Evolutionary conservation across 192 early-diverging fungal genomes (phyloP).

Genomic region (Entomortierella beljakovae): DNA sequence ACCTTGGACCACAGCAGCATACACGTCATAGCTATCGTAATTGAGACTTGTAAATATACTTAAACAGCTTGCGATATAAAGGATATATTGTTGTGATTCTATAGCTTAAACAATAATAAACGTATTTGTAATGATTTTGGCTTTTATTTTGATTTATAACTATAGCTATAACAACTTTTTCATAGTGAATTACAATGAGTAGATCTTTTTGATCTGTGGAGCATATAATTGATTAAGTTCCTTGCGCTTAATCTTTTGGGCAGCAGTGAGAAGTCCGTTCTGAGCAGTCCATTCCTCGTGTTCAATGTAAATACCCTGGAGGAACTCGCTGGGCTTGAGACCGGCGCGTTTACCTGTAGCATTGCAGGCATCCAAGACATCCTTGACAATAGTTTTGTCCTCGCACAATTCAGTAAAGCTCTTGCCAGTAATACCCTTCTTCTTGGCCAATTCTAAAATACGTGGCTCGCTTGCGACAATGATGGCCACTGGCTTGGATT

Average conservation of each 20-base stretch:
- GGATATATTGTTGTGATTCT: not conserved
- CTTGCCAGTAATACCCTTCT: conserved; percentile 20
- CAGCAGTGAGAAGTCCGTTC: conserved; percentile 86
- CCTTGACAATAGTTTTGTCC: conserved; percentile 56
- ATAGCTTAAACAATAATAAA: no score
- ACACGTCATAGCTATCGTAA: not conserved
- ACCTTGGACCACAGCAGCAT: not conserved
- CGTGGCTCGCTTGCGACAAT: conserved; percentile 60
- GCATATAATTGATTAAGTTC: conserved; percentile 76
- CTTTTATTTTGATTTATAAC: not conserved
- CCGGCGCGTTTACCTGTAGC: conserved; percentile 66
- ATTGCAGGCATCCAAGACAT: conserved; percentile 53
- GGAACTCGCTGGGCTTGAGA: conserved; percentile 76
- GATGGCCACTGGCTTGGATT: conserved; percentile 59
- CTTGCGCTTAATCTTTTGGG: conserved; percentile 87
- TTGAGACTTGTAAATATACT: not conserved
- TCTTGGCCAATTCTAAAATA: conserved; percentile 5
- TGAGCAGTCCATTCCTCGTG: conserved; percentile 90
- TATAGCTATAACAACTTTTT: not conserved
- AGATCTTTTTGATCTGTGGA: conserved; percentile 64
- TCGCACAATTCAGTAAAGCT: conserved; percentile 57
- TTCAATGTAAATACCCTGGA: conserved; percentile 73
- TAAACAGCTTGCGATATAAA: not conserved
- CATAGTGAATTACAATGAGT: conserved; percentile 9
- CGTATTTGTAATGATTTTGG: not conserved